Evolutionary conservation across 192 early-diverging fungal genomes (phyloP), one percentile per base, ranked within the genome.

Genomic region (Umbelopsis isabellina): DNA sequence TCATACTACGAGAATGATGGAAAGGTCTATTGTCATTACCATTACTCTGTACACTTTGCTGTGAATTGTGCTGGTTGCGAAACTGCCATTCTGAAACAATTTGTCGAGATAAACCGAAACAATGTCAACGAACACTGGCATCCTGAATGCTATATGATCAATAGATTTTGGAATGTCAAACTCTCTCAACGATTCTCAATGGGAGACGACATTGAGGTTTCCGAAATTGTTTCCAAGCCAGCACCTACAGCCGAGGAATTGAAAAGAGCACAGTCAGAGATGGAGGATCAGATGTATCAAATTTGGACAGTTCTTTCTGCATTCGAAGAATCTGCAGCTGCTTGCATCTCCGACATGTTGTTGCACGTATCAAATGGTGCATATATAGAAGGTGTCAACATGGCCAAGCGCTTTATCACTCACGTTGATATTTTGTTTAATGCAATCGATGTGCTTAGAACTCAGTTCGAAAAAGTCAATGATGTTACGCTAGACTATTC

Each of bases 121-220:
- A 85, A 78, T 37, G 69, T 86, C 45, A 83, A 88, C 48, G 94
- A 97, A 78, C 95, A 97, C 75, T 99, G 98, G 98, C 98, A 99
- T 81, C 97, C 97, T 10, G 94, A 97, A 78, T 99, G 98, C 79
- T 99, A 99, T 79, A 98, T 98, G 98, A 97, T 99, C 61, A 93
- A 95, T 82, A 97, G 97, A 84, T 88, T 86, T 76, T 88, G 86
- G 86, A 88, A 88, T 71, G 84, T 88, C 27, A 88, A 88, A 70
- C 53, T 88, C 5, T 78, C 80, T 41, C 78, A 68, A 73, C 64
- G 23, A 46, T 74, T 44, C 47, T 61, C 55, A 4, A 16, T 18
- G 25, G 55, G 27, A 16, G 75, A 79, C 49, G 79, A 76, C 23
- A 49, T 66, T 16, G 18, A 65, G 37, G 13, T 21, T 44, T 13